Conservation (phyloP, 2,329 filamentous ascomycete genomes). For the Dactylellina cionopaga region DNA sequence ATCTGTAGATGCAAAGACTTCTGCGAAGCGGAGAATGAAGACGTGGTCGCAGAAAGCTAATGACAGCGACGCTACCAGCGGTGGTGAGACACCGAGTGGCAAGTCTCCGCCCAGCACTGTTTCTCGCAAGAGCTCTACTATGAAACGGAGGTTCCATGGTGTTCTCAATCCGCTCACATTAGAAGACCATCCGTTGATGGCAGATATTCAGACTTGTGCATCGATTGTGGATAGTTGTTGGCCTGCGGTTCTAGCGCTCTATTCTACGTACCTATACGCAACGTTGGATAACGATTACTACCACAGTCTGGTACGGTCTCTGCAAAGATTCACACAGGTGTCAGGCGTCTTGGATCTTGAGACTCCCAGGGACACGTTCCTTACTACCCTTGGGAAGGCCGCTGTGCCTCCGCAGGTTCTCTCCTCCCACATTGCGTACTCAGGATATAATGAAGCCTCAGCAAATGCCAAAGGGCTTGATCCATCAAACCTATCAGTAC, state of each 20-base stretch:
- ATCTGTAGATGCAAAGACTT: conserved; percentile 67
- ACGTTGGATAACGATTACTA: conserved; percentile 94
- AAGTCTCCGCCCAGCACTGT: conserved; percentile 54
- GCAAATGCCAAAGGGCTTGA: conserved; percentile 58
- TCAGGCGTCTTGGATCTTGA: conserved; percentile 84
- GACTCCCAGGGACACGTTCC: conserved; percentile 90
- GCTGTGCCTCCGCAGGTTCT: conserved; percentile 85
- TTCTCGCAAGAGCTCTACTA: conserved; percentile 57
- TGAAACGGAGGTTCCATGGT: conserved; percentile 72
- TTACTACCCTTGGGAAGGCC: conserved; percentile 92
- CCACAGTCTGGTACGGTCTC: conserved; percentile 86
- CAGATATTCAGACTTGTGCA: conserved; percentile 79
- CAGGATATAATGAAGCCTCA: conserved; percentile 56
- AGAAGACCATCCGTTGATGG: conserved; percentile 75
- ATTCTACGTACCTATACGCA: conserved; percentile 93
- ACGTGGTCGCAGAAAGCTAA: conserved; percentile 34
- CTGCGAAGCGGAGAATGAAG: conserved; percentile 64
- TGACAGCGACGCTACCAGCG: conserved; percentile 48
- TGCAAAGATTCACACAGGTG: conserved; percentile 95
- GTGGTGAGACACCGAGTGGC: conserved; percentile 53
- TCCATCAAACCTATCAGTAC: conserved; percentile 47
- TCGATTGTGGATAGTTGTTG: conserved; percentile 89
- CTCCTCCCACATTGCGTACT: conserved; percentile 57
- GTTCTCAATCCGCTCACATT: conserved; percentile 84
- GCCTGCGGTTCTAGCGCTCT: conserved; percentile 93